Conservation (phyloP, 1,284 basidiomycete species). For the Peniophora sp. region DNA sequence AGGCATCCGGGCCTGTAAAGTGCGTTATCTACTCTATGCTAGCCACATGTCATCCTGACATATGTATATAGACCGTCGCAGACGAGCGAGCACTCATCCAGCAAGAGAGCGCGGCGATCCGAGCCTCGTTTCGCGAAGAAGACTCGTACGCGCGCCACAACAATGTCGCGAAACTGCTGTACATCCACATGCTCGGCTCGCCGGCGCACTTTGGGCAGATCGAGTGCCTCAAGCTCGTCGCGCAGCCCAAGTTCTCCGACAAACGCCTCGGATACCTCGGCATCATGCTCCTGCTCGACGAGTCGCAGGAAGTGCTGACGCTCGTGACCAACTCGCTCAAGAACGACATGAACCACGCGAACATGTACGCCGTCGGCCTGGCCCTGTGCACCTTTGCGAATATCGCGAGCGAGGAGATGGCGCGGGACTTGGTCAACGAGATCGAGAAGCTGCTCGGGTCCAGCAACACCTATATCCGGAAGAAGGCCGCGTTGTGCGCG, state of each 20-base stretch:
- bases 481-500: constrained; percentile 98
- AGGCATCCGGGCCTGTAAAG: constrained; percentile 91
- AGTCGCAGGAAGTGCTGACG: constrained; percentile 97
- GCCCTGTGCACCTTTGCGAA: constrained; percentile 98
- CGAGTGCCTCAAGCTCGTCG: constrained; percentile 98
- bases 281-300: constrained; percentile 96
- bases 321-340: constrained; percentile 98
- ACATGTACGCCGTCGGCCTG: constrained; percentile 98
- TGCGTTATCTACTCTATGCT: constrained; percentile 21
- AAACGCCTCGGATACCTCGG: constrained; percentile 96
- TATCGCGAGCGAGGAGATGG: constrained; percentile 99
- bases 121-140: constrained; percentile 97
- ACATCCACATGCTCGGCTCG: constrained; percentile 99
- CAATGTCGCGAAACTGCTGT: constrained; percentile 96
- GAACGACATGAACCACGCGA: constrained; percentile 99
- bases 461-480: constrained; percentile 97
- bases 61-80: constrained; percentile 79
- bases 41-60: constrained; percentile 14
- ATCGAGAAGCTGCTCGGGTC: constrained; percentile 97
- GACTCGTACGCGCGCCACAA: constrained; percentile 91
- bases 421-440: constrained; percentile 92
- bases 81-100: constrained; percentile 97
- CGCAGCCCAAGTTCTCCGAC: constrained; percentile 95
- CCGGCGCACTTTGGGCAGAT: constrained; percentile 99
- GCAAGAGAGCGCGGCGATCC: constrained; percentile 96